These are phyloP conservation scores for Tulasnella sp. DNA, from an alignment of 768 basidiomycete genomes.

Conservation along the genomic window DNA sequence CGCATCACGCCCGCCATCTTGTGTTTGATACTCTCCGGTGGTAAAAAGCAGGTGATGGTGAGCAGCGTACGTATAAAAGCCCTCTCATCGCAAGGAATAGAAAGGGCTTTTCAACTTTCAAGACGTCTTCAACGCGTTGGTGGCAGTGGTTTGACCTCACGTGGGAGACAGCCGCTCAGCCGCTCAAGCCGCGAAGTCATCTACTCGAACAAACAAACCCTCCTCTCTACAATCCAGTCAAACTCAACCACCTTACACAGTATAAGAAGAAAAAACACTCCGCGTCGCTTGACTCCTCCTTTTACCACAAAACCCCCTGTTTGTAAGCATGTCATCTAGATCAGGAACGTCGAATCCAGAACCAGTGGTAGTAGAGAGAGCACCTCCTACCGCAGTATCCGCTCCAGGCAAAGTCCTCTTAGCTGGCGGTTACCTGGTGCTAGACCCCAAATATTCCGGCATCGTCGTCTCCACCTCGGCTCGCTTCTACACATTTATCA, in stretches of 20 bases:
- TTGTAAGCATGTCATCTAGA: background rate
- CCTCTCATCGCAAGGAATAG: background rate
- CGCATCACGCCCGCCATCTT: background rate
- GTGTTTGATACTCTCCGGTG: conserved; percentile 4
- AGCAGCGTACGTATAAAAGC: background rate
- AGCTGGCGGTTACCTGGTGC: conserved; percentile 95
- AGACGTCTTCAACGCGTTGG: background rate
- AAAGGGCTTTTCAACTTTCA: background rate
- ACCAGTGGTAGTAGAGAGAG: background rate
- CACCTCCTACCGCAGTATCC: conserved; percentile 61
- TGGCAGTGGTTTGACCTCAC: background rate
- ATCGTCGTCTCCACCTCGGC: conserved; percentile 89
- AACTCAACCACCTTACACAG: background rate
- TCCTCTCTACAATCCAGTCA: background rate
- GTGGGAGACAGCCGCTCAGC: background rate
- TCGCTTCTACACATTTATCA: conserved; percentile 83
- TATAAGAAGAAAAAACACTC: background rate
- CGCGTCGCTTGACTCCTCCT: background rate
- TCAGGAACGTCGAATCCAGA: background rate
- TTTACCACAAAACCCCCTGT: background rate
- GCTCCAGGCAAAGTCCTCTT: conserved; percentile 93
- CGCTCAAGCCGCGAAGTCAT: conserved; percentile 1
- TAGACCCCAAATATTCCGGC: conserved; percentile 81
- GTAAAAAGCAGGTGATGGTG: background rate
- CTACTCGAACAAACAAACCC: conserved; percentile 2